phyloP scores from a whole-genome alignment of 2,329 filamentous ascomycete species.

The Geoglossum cookeanum region DNA sequence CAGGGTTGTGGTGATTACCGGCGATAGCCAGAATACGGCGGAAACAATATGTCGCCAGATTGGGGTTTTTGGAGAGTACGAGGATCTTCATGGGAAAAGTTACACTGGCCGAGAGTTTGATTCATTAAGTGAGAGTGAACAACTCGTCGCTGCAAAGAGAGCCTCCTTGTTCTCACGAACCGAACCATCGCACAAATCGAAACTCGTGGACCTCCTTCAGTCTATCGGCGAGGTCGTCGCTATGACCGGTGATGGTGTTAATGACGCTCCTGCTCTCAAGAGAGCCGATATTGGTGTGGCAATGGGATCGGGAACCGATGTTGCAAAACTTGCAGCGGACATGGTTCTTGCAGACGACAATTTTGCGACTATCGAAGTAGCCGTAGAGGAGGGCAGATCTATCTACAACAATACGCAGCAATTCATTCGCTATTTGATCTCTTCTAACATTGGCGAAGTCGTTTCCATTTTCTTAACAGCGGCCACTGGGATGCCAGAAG shows the following conservation, averaged over 20 bases:
- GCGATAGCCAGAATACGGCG: slow-evolving; percentile 93
- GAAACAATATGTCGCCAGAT: slow-evolving; percentile 97
- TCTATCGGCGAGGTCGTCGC: slow-evolving; percentile 85
- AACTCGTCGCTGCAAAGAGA: slow-evolving; percentile 64
- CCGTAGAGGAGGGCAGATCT: slow-evolving; percentile 88
- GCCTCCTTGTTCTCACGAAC: slow-evolving; percentile 92
- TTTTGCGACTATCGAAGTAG: slow-evolving; percentile 91
- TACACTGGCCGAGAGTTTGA: slow-evolving; percentile 94
- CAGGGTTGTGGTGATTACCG: slow-evolving; percentile 92
- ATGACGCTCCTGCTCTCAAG: slow-evolving; percentile 92
- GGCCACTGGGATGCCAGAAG: slow-evolving; percentile 91
- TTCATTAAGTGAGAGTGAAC: slow-evolving; percentile 54
- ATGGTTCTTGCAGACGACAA: slow-evolving; percentile 99
- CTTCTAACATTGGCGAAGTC: slow-evolving; percentile 96
- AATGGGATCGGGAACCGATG: slow-evolving; percentile 95
- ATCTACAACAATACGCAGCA: slow-evolving; percentile 99
- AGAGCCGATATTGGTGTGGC: slow-evolving; percentile 98
- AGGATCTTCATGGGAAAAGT: slow-evolving; percentile 79
- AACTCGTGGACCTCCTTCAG: slow-evolving; percentile 88
- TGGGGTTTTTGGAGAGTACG: slow-evolving; percentile 66
- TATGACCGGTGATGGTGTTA: slow-evolving; percentile 98
- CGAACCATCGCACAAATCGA: slow-evolving; percentile 92
- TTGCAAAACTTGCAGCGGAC: slow-evolving; percentile 87
- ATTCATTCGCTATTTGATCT: slow-evolving; percentile 97
- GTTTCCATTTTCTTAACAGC: slow-evolving; percentile 98